Evolutionary conservation across 768 basidiomycete species (phyloP).

Genomic region (Mycena alexandri): DNA sequence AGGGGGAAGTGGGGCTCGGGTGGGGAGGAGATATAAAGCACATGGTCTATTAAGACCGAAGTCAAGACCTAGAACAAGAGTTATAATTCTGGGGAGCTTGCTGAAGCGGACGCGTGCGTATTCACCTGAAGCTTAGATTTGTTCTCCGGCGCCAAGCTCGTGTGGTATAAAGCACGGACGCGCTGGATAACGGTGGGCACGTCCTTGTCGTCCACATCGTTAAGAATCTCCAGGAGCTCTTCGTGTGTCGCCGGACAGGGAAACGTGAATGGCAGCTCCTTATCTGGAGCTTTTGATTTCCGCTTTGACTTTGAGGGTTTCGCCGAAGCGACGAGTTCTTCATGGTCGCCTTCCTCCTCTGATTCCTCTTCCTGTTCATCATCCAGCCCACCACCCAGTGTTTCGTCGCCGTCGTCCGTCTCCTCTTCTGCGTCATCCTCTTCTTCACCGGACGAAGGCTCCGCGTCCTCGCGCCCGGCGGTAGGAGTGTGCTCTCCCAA

Average conservation of each 20-base stretch:
- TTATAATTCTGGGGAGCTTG: too few relatives aligned
- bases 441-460: constrained; percentile 48
- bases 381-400: constrained; percentile 48
- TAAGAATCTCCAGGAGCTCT: constrained; percentile 88
- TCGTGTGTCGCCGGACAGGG: constrained; percentile 89
- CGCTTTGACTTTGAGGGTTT: constrained; percentile 43
- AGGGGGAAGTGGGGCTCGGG: constrained; percentile 63
- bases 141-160: constrained; percentile 92
- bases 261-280: constrained; percentile 93
- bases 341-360: constrained; percentile 58
- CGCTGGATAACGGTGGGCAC: constrained; percentile 88
- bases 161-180: constrained; percentile 91
- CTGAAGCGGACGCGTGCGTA: not conserved
- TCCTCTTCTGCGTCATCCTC: constrained; percentile 54
- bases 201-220: constrained; percentile 77
- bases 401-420: constrained; percentile 53
- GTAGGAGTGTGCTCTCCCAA: constrained; percentile 48
- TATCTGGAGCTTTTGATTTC: constrained; percentile 50
- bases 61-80: constrained; percentile 67
- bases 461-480: constrained; percentile 48
- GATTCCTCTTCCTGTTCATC: constrained; percentile 50
- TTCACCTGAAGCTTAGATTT: constrained; percentile 91
- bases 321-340: constrained; percentile 53
- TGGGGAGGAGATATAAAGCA: constrained; percentile 51
- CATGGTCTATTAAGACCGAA: constrained; percentile 79